Evolutionary conservation across 2,329 filamentous ascomycete genomes (phyloP), one percentile per base, ranked within the genome.

Genomic region (Madurella fahalii): DNA sequence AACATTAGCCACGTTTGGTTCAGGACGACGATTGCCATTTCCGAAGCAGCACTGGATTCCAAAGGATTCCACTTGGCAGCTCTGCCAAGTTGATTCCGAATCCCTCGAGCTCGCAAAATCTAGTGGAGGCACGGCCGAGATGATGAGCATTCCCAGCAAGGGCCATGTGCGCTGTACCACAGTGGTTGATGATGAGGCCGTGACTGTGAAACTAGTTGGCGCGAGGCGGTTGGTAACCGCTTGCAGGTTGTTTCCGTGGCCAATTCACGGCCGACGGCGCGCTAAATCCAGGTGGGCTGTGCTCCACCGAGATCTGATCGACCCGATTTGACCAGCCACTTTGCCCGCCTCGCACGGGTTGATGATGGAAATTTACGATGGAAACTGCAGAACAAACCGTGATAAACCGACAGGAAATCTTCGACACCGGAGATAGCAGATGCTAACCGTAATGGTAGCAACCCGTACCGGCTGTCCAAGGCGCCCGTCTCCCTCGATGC

Each of bases 281-380:
- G 30, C 53, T 51, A 55, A 48, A 55, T 44, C 20, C 44, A 43
- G 47, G 48, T 48, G 39, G 51, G 55, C 55, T 54, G 55, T 48
- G 55, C 55, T 47, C 5, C 43, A 53, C 31, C 44, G 47, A 32
- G 25, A 50, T 50, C 54, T 44, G 44, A 32, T 43, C 47, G 39
- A 43, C 9, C 34, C 4, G 11, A 12, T 11, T 37, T 37, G 34
- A 37, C 34, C 11, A 15, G 34, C 11, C 34, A 11, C 11, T 15
- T 15, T 37, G 34, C 34, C 25, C 3, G 25, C 25, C 25, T 25
- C 25, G 25, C 25, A 25, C 3, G 25, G 25, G 25, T 25, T 15
- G 25, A 30, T n/a, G n/a, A n/a, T n/a, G n/a, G n/a, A n/a, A n/a
- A n/a, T n/a, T n/a, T n/a, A n/a, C n/a, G n/a, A n/a, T 20, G 32